Base-by-base conservation (phyloP, 169 alveolate genomes). In the Plasmodium sp. region DNA sequence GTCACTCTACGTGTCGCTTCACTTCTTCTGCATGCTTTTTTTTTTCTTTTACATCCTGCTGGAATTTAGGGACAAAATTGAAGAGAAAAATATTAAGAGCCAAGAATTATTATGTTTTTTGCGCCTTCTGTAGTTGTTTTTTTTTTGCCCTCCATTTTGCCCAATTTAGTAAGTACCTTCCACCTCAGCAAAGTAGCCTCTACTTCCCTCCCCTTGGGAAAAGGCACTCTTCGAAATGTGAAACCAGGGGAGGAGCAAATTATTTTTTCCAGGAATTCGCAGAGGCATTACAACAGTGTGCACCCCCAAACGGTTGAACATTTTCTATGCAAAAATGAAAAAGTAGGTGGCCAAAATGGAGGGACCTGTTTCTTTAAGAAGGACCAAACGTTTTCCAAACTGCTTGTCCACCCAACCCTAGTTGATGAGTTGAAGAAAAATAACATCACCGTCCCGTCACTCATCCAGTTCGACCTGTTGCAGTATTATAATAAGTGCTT, bases 41-140 rank as follows among this genome's bases (percentile, higher is more conserved):
- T 41, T 84, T 67, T 31, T 36, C 72, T 84, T 84, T 84, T 84
- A 71, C n/a, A 72, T 84, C 41, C 72, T 84, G 51, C 54, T 71
- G 34, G 83, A 71, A 72, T 84, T 84, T 84, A 56, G 81, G 71
- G 72, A 71, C 51, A 71, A 72, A 54, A 75, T 48, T 27, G 83
- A 85, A 77, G 85, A 74, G 77, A 85, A 74, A 51, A 74, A 85
- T 75, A 51, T 75, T 18, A 85, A 75, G 67, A 75, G 83, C 36
- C 82, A 84, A 41, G 83, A 84, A 71, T 84, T 85, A 85, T 85
- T 85, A 85, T 85, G 93, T 85, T 75, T 75, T 51, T 75, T 85
- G 67, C 58, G 31, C 67, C 56, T 75, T 18, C 45, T 36, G 31
- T 85, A 31, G 56, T 58, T 34, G 4, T 56, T 58, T 54, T 31